These are phyloP conservation scores for Helicocarpus griseus DNA, from an alignment of 2,329 filamentous ascomycete species.

Conservation along the genomic window DNA sequence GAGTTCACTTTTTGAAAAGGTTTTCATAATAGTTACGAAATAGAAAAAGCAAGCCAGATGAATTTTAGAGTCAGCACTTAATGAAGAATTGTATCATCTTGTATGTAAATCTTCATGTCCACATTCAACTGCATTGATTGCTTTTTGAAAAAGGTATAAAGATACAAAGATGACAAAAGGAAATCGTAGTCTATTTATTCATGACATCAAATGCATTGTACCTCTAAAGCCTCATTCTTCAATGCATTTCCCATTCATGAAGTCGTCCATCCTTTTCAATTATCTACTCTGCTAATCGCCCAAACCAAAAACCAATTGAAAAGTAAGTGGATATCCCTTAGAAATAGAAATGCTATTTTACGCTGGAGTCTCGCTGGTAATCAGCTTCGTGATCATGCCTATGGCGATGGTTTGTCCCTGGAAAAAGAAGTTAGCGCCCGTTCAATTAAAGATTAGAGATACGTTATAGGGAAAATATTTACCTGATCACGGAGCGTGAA, in stretches of 20 bases:
- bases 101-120: not conserved
- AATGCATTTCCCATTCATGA: slow-evolving; percentile 3
- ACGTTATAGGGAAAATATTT: slow-evolving; percentile 22
- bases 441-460: slow-evolving; percentile 10
- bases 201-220: slow-evolving; percentile 1
- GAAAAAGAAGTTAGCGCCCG: slow-evolving; percentile 15
- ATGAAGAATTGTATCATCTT: not conserved
- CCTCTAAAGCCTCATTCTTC: not conserved
- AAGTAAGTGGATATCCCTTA: not conserved
- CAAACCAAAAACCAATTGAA: not conserved
- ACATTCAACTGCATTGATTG: not conserved
- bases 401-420: slow-evolving; percentile 99
- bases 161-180: not conserved
- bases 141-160: not conserved
- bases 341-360: not conserved
- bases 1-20: not conserved
- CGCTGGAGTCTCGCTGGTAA: slow-evolving; percentile 32
- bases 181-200: slow-evolving; percentile 1
- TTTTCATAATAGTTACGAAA: not conserved
- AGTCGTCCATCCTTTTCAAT: not conserved
- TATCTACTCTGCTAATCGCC: not conserved
- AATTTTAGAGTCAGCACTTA: not conserved
- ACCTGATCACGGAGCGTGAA: slow-evolving; percentile 86
- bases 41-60: not conserved
- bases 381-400: slow-evolving; percentile 94